Conservation (phyloP, 768 basidiomycete genomes). For the Boletus rex-veris region DNA sequence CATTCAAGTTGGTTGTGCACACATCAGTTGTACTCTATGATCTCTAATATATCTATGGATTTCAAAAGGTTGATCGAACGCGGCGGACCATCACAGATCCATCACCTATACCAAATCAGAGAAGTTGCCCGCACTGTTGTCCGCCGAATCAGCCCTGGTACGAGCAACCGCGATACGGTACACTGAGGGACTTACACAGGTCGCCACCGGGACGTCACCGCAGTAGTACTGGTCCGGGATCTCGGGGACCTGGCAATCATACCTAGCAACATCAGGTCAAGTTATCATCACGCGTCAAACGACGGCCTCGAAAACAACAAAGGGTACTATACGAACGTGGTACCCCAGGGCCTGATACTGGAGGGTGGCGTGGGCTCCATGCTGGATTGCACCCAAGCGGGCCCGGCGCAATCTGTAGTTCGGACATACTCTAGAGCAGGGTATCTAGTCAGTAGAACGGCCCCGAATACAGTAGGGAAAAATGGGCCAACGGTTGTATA, state of each 20-base stretch:
- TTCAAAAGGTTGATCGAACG: not conserved
- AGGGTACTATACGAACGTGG: conserved; percentile 9
- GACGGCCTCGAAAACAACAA: not conserved
- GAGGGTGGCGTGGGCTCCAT: conserved; percentile 12
- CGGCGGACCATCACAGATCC: not conserved
- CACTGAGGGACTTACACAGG: conserved; percentile 15
- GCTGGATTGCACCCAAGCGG: conserved; percentile 19
- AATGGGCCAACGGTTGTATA: conserved; percentile 16
- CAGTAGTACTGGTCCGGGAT: conserved; percentile 6
- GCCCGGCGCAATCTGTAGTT: conserved; percentile 7
- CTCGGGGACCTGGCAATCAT: conserved; percentile 12
- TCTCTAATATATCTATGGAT: not conserved
- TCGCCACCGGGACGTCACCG: conserved; percentile 1
- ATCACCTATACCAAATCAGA: not conserved
- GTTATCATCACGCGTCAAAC: not conserved
- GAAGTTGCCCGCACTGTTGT: conserved; percentile 12
- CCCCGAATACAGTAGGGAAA: not conserved
- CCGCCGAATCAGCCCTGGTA: not conserved
- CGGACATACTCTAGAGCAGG: conserved; percentile 11
- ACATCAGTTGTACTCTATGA: not conserved
- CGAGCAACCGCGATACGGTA: no score
- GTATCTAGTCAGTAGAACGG: not conserved
- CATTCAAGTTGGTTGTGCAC: no score
- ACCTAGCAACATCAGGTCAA: conserved; percentile 4
- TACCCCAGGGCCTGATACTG: conserved; percentile 6